Evolutionary conservation across 768 basidiomycete genomes (phyloP).

Genomic region (Mycena leptocephala): DNA sequence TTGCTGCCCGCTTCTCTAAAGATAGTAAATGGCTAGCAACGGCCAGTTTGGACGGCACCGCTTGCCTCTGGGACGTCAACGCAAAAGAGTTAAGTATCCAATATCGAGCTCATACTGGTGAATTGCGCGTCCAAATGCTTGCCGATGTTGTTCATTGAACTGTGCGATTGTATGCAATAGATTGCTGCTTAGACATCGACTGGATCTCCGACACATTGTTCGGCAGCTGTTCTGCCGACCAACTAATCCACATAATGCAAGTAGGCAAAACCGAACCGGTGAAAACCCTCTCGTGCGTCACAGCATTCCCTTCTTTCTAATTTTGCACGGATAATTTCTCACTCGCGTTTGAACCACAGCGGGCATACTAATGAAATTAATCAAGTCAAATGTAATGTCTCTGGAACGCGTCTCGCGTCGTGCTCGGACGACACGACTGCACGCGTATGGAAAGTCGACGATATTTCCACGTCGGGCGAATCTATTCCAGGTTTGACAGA

Average conservation of each 20-base stretch:
- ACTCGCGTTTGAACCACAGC: conserved; percentile 52
- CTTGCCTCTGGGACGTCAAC: conserved; percentile 85
- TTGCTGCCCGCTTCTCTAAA: conserved; percentile 83
- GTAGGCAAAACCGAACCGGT: conserved; percentile 69
- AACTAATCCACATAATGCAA: conserved; percentile 72
- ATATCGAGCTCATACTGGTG: conserved; percentile 79
- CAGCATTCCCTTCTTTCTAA: background rate
- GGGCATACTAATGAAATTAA: conserved; percentile 87
- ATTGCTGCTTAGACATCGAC: conserved; percentile 86
- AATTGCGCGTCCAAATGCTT: conserved; percentile 27
- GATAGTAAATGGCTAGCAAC: conserved; percentile 82
- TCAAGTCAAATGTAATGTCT: conserved; percentile 79
- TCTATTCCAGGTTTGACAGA: conserved; percentile 60
- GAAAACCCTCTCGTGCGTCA: conserved; percentile 73
- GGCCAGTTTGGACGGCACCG: conserved; percentile 84
- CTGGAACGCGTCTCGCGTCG: conserved; percentile 80
- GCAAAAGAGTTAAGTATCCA: conserved; percentile 75
- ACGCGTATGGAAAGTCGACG: conserved; percentile 81
- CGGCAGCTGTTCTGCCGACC: conserved; percentile 83
- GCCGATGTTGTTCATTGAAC: background rate
- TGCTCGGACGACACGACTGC: conserved; percentile 89
- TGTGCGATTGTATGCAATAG: conserved; percentile 49
- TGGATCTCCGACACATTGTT: conserved; percentile 84
- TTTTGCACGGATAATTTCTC: conserved; percentile 3
- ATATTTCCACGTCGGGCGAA: conserved; percentile 50